Base-by-base conservation (phyloP, 2,329 filamentous ascomycete species). In the Eurotiales sp. region DNA sequence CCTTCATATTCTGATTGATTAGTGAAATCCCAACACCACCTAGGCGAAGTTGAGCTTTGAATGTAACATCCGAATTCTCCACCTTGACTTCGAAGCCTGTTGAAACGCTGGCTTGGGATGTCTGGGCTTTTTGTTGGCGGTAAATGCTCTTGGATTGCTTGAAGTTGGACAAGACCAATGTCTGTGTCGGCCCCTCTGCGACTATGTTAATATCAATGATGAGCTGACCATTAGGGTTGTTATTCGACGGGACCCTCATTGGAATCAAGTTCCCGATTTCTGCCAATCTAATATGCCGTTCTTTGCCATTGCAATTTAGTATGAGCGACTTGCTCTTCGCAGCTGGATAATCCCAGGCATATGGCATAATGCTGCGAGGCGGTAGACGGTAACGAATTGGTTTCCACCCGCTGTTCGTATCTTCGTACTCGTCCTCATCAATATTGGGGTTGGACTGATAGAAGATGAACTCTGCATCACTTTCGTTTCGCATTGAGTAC, bases 401-500 rank as follows among this genome's bases (percentile, higher is more conserved):
- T 57, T 88, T 87, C 89, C 93, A 99, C 3, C 90, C 89, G 48
- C 88, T 91, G 51, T 85, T 75, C 49, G 72, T 78, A 62, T 96
- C 88, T 4, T 80, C 79, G 17, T 53, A 53, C 50, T 92, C 91
- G 54, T 96, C 91, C 56, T 97, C 91, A 54, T 96, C 91, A 8
- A 95, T 75, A 60, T 92, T 95, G 4, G 93, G 93, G 62, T 97
- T 86, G 61, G 90, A 88, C 69, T 99, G 93, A 76, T 87, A 96
- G 74, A 99, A 99, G 44, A 92, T 86, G 69, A 97, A 97, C 65
- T 97, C 93, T 21, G 87, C 87, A 63, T 97, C 92, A 63, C 92
- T 97, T 73, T 97, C 93, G 64, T 99, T 99, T 58, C 93, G 87
- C 85, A 99, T 96, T 0, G 91, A 96, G 72, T 93, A 99, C 0